Evolutionary conservation across 441 rosid genomes (phyloP), one percentile per base, ranked within the genome.

Genomic region (Theobroma grandiflorum): DNA sequence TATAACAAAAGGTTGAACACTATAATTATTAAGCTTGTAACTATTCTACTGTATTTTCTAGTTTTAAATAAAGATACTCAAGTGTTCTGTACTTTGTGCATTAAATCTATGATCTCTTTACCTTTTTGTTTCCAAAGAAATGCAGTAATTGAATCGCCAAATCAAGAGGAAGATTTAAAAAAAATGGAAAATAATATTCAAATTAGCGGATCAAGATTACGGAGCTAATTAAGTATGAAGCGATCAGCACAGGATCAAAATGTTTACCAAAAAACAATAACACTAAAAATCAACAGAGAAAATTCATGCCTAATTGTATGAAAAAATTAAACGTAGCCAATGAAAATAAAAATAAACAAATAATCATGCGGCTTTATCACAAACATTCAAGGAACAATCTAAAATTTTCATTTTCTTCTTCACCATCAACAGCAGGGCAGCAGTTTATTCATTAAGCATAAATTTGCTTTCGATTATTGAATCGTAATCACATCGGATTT

Each of bases 11-110:
- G 3, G 10, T 8, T 14, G n/a, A 50, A 42, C 50, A 43, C 22
- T 68, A 31, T 37, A 43, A 58, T 55, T 52, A 59, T 58, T 33
- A 38, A 49, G 72, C 76, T 70, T 59, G 64, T 59, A 66, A 62
- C 15, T 72, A 57, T 20, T 61, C 26, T 58, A 65, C 49, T 57
- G 67, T 47, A 20, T 77, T 42, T 53, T n/a, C 42, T 16, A 69
- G 59, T 59, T 42, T 18, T 8, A 49, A 52, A 73, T 55, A 15
- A 74, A 74, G 42, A 58, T 16, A 42, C 0, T 45, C 33, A 65
- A 31, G 14, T 31, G 15, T 7, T 50, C 4, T 65, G 8, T 64
- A 9, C 12, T 77, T 18, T 52, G 1, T 50, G 8, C 16, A 66
- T 50, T 3, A 40, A 49, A 11, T 63, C 37, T 9, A 65, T 16